phyloP scores from a whole-genome alignment of 164 flowering plant species.

The Liriodendron chinense region DNA sequence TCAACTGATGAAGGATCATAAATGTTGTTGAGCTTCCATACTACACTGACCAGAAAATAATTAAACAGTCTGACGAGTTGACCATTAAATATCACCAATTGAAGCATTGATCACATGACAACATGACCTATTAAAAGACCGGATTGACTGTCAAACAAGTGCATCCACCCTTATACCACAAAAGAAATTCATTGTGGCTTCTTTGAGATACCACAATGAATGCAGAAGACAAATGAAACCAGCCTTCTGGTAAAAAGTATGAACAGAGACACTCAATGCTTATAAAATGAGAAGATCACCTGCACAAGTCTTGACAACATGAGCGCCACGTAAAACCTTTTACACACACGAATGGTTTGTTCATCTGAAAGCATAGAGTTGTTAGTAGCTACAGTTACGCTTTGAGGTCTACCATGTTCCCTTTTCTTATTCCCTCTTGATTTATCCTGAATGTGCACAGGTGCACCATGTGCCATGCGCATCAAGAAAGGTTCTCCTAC shows the following conservation, averaged over 20 bases:
- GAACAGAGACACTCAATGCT: not conserved
- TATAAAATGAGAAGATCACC: constrained; percentile 38
- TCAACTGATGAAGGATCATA: too few relatives aligned
- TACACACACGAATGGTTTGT: constrained; percentile 74
- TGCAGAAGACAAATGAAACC: too few relatives aligned
- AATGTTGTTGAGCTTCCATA: too few relatives aligned
- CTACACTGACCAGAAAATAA: too few relatives aligned
- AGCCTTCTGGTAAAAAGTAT: not conserved
- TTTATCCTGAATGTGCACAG: constrained; percentile 37
- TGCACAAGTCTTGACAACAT: constrained; percentile 90
- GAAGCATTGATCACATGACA: too few relatives aligned
- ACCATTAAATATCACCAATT: too few relatives aligned
- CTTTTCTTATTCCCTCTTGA: constrained; percentile 42
- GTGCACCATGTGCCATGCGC: constrained; percentile 99
- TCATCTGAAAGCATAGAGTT: constrained; percentile 54
- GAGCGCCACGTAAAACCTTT: constrained; percentile 90
- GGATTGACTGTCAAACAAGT: not conserved
- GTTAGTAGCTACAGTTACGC: constrained; percentile 23
- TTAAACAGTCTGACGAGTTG: too few relatives aligned
- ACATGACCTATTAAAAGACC: not conserved
- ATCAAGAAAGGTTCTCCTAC: constrained; percentile 87
- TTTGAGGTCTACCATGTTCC: constrained; percentile 29
- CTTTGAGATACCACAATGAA: not conserved
- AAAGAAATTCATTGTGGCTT: not conserved
- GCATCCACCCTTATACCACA: not conserved